These are phyloP conservation scores for Boletus patriciae DNA, from an alignment of 768 basidiomycete species.

Conservation along the genomic window DNA sequence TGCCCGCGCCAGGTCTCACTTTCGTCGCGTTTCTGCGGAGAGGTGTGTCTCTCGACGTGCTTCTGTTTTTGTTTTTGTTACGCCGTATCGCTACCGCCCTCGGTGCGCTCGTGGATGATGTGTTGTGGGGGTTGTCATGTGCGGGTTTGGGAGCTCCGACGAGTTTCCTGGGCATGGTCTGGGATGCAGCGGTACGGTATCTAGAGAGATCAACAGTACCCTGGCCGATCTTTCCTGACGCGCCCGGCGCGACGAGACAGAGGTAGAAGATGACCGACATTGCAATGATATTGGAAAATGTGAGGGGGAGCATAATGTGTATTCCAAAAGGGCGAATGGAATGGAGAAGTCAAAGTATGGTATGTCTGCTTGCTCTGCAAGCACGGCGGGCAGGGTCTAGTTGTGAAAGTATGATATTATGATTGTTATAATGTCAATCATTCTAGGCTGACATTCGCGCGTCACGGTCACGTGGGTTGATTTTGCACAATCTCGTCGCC, in stretches of 20 bases:
- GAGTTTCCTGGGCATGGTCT: not conserved
- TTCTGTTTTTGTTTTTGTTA: not conserved
- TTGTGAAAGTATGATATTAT: not conserved
- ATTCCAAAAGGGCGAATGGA: not conserved
- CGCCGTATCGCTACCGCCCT: not conserved
- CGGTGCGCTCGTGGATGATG: not conserved
- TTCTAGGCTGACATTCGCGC: not conserved
- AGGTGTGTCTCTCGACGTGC: not conserved
- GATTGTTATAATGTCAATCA: too few species aligned
- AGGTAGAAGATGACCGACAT: conserved; percentile 15
- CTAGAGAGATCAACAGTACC: not conserved
- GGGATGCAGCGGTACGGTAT: conserved; percentile 1
- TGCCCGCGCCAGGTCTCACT: not conserved
- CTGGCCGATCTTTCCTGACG: conserved; percentile 1
- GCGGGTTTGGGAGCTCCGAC: not conserved
- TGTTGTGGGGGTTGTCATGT: not conserved
- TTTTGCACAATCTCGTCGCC: conserved; percentile 6
- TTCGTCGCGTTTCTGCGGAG: not conserved
- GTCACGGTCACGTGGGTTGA: conserved; percentile 24
- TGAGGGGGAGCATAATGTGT: conserved; percentile 9
- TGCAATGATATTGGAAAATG: conserved; percentile 10
- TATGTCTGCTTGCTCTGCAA: conserved; percentile 17
- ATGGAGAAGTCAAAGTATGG: too few species aligned
- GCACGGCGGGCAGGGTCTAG: not conserved
- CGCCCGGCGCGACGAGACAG: conserved; percentile 3